A percentile compares a stretch with the other conserved stretches of the same genome.
Conservation (phyloP, 2,329 filamentous ascomycete species). For the Elsinoe fawcettii region DNA sequence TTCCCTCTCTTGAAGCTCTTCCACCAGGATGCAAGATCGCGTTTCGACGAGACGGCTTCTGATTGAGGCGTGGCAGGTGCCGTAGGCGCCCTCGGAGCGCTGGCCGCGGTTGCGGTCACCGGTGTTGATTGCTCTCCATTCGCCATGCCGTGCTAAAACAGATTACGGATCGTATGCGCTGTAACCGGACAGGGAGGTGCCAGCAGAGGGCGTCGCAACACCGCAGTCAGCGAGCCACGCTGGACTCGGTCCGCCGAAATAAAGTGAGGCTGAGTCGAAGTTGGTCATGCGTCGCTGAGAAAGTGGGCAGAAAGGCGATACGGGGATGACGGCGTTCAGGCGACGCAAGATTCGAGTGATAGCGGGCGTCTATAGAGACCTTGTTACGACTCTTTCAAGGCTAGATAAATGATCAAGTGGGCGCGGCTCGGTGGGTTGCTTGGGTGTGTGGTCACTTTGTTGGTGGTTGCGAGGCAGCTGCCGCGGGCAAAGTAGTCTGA, state of each 20-base stretch:
- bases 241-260: slow-evolving; percentile 12
- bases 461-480: slow-evolving; percentile 7
- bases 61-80: slow-evolving; percentile 35
- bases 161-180: not conserved
- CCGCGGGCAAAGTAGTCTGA: slow-evolving; percentile 3
- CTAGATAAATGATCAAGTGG: slow-evolving; percentile 2
- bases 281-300: slow-evolving; percentile 12
- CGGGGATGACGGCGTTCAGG: not conserved
- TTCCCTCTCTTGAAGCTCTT: slow-evolving; percentile 75
- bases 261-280: slow-evolving; percentile 12
- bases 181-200: not conserved
- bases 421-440: not conserved
- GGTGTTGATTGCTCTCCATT: slow-evolving; percentile 26
- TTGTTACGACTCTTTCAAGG: not conserved
- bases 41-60: slow-evolving; percentile 70
- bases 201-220: not conserved
- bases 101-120: slow-evolving; percentile 11
- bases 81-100: slow-evolving; percentile 20
- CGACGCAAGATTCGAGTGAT: not conserved
- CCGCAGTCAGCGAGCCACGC: slow-evolving; percentile 3
- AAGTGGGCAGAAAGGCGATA: not conserved
- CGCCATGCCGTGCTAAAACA: slow-evolving; percentile 26
- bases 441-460: slow-evolving; percentile 4
- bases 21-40: slow-evolving; percentile 94
- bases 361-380: not conserved